Evolutionary conservation across 495 filamentous ascomycete species (phyloP).

Genomic region (Trichoderma erinaceum): DNA sequence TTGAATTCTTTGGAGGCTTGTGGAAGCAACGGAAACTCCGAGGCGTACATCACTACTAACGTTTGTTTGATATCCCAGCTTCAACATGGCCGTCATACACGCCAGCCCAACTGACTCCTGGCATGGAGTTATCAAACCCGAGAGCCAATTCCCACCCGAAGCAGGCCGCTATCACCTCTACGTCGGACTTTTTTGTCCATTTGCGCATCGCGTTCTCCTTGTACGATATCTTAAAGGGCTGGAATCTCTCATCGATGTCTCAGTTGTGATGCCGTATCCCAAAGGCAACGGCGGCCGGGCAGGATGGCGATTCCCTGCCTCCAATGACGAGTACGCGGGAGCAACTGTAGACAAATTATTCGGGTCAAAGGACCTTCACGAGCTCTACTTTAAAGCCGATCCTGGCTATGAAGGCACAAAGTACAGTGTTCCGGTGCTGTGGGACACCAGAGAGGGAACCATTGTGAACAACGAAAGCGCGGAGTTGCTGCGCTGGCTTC

Average conservation of each 20-base stretch:
- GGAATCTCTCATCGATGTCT: conserved; percentile 56
- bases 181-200: conserved; percentile 22
- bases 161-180: background rate
- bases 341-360: conserved; percentile 54
- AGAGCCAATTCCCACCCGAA: background rate
- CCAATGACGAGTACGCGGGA: conserved; percentile 45
- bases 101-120: background rate
- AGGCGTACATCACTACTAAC: too few relatives aligned
- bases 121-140: background rate
- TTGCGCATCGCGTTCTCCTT: conserved; percentile 65
- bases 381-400: conserved; percentile 67
- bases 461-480: conserved; percentile 80
- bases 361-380: conserved; percentile 52
- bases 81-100: background rate
- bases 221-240: conserved; percentile 65
- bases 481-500: conserved; percentile 72
- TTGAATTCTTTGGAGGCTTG: background rate
- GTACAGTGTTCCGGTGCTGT: conserved; percentile 72
- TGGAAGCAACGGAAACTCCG: too few relatives aligned
- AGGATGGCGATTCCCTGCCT: conserved; percentile 71
- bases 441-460: conserved; percentile 62
- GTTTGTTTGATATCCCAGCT: background rate
- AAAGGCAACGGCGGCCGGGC: conserved; percentile 25
- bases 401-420: conserved; percentile 56
- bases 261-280: conserved; percentile 42